Evolutionary conservation across 1,139 yeast genomes (phyloP), one percentile per base, ranked within the genome.

Genomic region (Taphrina communis): DNA sequence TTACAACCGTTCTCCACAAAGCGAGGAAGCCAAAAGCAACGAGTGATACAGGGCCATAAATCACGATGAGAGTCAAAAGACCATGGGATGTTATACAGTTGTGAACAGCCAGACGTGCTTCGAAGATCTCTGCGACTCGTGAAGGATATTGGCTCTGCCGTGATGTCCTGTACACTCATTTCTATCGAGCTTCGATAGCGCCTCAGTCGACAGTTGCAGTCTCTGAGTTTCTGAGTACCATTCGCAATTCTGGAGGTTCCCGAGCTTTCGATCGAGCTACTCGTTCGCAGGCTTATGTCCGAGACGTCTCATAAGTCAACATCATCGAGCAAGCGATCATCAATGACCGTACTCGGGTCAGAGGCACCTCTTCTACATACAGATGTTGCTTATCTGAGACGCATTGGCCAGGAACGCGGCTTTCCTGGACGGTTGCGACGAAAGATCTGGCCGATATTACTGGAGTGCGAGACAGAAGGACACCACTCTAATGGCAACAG

Each of bases 191-290:
- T 25, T 25, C 31, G 31, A 25, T 25, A 25, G 31, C 4, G 31
- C 31, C 4, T 4, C 4, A 25, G 31, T 25, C 4, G 31, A 25
- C 31, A 25, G 4, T 25, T 25, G 31, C 31, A 25, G 31, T 25
- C 31, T 25, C 31, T 25, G 31, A 25, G 31, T 2, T 2, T 25
- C 31, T 25, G 31, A 25, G 2, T 25, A 25, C 4, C 31, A 4
- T 25, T 25, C 31, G 31, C 31, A 25, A 35, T 11, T 19, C 58
- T 53, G 58, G 58, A 53, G 42, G 25, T 17, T 19, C 31, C 63
- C 42, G 65, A 60, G 55, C 57, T 60, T 21, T 60, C 57, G n/a
- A 38, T 60, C 19, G 57, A 48, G 46, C 57, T 60, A 17, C 56
- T 48, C 21, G 65, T 60, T 25, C 65, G 65, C n/a, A 46, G 65